These are phyloP conservation scores for Halteria grandinella DNA, from an alignment of 73 alveolate genomes.

Conservation along the genomic window DNA sequence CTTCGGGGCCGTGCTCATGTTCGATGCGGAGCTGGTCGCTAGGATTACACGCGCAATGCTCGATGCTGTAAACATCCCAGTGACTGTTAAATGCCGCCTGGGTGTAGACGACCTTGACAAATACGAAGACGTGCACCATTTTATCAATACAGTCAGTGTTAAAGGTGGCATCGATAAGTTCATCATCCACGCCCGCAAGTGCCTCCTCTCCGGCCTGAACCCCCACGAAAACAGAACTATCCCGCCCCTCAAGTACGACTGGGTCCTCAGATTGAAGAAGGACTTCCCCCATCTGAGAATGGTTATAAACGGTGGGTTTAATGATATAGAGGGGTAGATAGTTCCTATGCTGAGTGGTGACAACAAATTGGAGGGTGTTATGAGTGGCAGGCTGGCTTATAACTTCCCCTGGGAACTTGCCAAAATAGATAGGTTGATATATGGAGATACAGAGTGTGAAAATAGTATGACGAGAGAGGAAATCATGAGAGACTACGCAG, in stretches of 20 bases:
- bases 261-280: conserved; percentile 86
- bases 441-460: conserved; percentile 56
- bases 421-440: conserved; percentile 81
- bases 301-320: conserved; percentile 95
- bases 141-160: conserved; percentile 77
- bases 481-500: conserved; percentile 77
- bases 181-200: conserved; percentile 95
- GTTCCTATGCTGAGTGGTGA: conserved; percentile 71
- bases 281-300: conserved; percentile 84
- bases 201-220: conserved; percentile 87
- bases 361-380: conserved; percentile 76
- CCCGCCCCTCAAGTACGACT: conserved; percentile 91
- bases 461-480: conserved; percentile 75
- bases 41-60: conserved; percentile 77
- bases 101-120: conserved; percentile 94
- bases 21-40: conserved; percentile 90
- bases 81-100: conserved; percentile 95
- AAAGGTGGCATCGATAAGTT: conserved; percentile 86
- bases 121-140: conserved; percentile 83
- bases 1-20: conserved; percentile 97
- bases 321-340: conserved; percentile 60
- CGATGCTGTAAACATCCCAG: conserved; percentile 73
- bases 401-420: conserved; percentile 92
- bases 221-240: conserved; percentile 93
- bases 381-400: conserved; percentile 96